These are phyloP conservation scores for Oryza glumipatula DNA, from an alignment of 176 grass and related monocot species.

Conservation along the genomic window DNA sequence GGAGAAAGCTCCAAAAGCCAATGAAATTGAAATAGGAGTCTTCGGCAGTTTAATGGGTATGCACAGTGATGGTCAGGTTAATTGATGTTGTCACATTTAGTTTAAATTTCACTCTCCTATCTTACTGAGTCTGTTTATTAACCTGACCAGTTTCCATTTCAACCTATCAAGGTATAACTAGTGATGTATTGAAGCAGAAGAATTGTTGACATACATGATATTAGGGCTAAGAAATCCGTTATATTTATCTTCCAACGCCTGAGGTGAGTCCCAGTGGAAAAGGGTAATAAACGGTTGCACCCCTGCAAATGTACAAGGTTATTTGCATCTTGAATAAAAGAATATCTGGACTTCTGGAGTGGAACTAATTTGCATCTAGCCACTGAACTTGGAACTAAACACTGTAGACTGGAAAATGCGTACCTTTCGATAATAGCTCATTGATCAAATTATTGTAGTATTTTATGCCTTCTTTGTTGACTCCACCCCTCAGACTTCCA, in stretches of 20 bases:
- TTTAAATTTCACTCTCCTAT: background rate
- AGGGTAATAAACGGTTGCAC: constrained; percentile 68
- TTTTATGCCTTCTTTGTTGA: constrained; percentile 53
- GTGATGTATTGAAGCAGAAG: background rate
- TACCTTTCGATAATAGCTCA: constrained; percentile 57
- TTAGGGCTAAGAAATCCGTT: constrained; percentile 56
- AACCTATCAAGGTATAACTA: background rate
- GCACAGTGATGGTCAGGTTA: background rate
- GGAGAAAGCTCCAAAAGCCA: no score
- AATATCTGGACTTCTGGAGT: background rate
- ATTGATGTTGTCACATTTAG: no score
- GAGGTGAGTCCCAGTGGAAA: constrained; percentile 73
- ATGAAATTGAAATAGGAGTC: no score
- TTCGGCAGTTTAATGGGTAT: no score
- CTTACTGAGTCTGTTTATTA: background rate
- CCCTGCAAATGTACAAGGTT: constrained; percentile 28
- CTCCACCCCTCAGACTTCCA: constrained; percentile 57
- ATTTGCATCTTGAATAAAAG: background rate
- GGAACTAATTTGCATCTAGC: background rate
- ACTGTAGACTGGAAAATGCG: no score
- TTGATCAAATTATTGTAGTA: constrained; percentile 72
- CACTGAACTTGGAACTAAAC: background rate
- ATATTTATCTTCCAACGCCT: constrained; percentile 67
- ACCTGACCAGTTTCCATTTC: background rate
- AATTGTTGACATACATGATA: constrained; percentile 50